These are phyloP conservation scores for Penicillium fimorum DNA, from an alignment of 495 filamentous ascomycete genomes.

Conservation along the genomic window DNA sequence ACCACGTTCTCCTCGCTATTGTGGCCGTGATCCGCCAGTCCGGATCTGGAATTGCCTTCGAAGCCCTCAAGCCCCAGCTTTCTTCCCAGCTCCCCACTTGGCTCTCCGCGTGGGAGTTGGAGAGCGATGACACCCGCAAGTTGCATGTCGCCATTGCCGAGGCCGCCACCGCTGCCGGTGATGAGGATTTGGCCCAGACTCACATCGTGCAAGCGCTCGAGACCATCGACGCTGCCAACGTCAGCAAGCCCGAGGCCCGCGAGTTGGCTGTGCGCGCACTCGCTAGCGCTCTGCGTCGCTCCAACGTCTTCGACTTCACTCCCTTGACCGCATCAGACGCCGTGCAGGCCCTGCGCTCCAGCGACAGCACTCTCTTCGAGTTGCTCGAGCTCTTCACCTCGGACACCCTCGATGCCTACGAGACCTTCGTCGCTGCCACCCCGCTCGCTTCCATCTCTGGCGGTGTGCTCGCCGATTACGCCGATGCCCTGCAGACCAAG, in stretches of 20 bases:
- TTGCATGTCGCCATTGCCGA: conserved; percentile 77
- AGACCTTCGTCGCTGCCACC: conserved; percentile 68
- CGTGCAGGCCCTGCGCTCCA: conserved; percentile 80
- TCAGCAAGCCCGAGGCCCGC: conserved; percentile 67
- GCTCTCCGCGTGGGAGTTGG: conserved; percentile 79
- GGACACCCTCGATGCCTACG: conserved; percentile 89
- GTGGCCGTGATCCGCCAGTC: conserved; percentile 72
- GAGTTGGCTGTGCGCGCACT: conserved; percentile 80
- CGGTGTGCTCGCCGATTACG: conserved; percentile 55
- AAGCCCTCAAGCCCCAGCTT: conserved; percentile 75
- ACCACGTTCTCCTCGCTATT: conserved; percentile 84
- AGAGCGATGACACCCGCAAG: conserved; percentile 76
- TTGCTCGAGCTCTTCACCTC: conserved; percentile 93
- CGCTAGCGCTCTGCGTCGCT: conserved; percentile 73
- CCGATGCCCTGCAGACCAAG: conserved; percentile 82
- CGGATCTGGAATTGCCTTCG: conserved; percentile 67
- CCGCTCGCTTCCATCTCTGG: conserved; percentile 44
- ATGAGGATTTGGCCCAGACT: conserved; percentile 73
- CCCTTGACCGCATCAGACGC: conserved; percentile 83
- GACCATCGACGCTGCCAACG: conserved; percentile 74
- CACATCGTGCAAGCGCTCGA: conserved; percentile 81
- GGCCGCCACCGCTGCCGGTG: conserved; percentile 70
- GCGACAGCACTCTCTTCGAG: conserved; percentile 79
- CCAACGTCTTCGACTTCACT: conserved; percentile 86
- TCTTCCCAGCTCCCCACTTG: conserved; percentile 71